A percentile compares a stretch with the other conserved stretches of the same genome.
These are phyloP conservation scores for Puccinia hordei DNA, from an alignment of 1,284 basidiomycete genomes.

Conservation along the genomic window DNA sequence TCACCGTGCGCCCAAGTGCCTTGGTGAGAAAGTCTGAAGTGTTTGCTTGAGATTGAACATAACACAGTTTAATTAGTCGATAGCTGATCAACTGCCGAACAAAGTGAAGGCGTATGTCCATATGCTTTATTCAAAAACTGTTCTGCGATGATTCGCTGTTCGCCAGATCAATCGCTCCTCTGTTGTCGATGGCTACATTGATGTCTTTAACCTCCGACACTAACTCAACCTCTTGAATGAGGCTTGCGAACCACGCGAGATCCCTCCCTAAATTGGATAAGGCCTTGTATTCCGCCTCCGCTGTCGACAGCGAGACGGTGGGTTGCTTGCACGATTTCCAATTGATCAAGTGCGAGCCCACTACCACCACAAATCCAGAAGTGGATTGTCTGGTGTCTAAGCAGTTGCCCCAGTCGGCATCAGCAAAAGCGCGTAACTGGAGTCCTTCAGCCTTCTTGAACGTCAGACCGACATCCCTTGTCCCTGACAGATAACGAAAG, in stretches of 20 bases:
- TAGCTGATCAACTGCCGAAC: neutral
- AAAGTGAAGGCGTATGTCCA: neutral
- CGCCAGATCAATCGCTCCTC: neutral
- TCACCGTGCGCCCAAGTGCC: neutral
- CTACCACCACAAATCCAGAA: neutral
- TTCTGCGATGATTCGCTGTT: neutral
- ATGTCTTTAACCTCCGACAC: too few relatives aligned
- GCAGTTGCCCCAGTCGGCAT: conserved; percentile 11
- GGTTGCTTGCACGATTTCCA: neutral
- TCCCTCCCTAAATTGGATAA: neutral
- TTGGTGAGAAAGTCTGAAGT: neutral
- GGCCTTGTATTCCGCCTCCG: neutral
- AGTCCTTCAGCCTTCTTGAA: too few relatives aligned
- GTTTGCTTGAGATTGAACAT: neutral
- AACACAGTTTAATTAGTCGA: neutral
- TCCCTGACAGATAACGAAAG: neutral
- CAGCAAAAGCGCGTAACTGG: neutral
- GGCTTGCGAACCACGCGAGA: neutral
- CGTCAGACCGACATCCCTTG: neutral
- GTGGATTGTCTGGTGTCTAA: neutral
- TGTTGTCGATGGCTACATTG: neutral
- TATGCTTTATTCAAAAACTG: neutral
- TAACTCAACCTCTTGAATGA: neutral
- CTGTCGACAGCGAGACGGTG: neutral
- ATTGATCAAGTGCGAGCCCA: neutral